Evolutionary conservation across 2,329 filamentous ascomycete genomes (phyloP), one percentile per base, ranked within the genome.

Genomic region (Fusarium sp.): DNA sequence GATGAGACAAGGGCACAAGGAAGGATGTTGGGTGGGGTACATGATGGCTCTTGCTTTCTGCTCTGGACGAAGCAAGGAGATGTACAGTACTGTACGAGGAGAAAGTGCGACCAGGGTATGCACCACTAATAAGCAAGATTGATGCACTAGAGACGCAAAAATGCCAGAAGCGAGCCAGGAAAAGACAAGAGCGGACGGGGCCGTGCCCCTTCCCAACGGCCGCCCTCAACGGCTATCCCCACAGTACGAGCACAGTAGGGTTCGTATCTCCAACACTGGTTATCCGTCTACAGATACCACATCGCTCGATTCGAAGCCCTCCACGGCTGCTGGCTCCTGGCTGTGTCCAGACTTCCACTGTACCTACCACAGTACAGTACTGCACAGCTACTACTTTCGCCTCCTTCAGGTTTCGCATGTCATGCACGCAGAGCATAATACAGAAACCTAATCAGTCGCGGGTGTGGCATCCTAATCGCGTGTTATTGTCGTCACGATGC

Each of bases 181-280:
- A 74, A 74, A 68, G 50, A 66, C 67, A 74, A 70, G 67, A 67
- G 62, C 73, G 71, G 73, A 68, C 60, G 71, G 73, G 73, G 70
- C 73, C 73, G 73, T 74, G 72, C 73, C 71, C 73, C 73, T 73
- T 74, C 71, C 53, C 71, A 75, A 75, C 73, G 71, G 71, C 72
- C 73, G 73, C 70, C 71, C 73, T 75, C 71, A 75, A 75, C 73
- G 71, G 71, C 64, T 62, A 62, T 55, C 60, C 49, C 71, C 70
- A 75, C 68, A 72, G 73, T 74, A 47, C 47, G 20, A n/a, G 11
- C 10, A 68, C 72, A 66, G 68, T 74, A 42, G 10, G 11, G 34
- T 9, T 22, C 29, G 12, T 42, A n/a, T 32, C 32, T 52, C 30
- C 30, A 30, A 46, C 58, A 75, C 73, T 59, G 64, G 53, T 14